phyloP scores from a whole-genome alignment of 192 early-diverging fungal genomes.

The Pilobolus umbonatus region DNA sequence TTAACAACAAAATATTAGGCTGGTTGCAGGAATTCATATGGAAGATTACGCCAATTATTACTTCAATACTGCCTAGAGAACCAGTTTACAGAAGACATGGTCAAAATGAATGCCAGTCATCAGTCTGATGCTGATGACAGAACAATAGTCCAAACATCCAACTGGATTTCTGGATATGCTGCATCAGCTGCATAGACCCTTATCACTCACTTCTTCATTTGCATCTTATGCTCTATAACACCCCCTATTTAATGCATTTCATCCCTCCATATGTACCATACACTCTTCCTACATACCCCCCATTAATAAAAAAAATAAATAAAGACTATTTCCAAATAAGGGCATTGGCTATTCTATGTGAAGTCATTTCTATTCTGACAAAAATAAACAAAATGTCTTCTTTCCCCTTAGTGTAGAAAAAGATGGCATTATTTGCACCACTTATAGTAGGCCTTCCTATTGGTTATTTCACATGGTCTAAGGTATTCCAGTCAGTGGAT shows the following conservation, averaged over 20 bases:
- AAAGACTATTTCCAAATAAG: too few species aligned
- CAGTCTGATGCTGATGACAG: too few species aligned
- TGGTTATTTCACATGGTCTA: slow-evolving; percentile 24
- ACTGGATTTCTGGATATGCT: slow-evolving; percentile 35
- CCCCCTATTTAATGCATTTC: neutral
- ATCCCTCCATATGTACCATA: too few species aligned
- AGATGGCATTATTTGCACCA: slow-evolving; percentile 29
- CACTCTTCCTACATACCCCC: too few species aligned
- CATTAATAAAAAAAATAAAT: too few species aligned
- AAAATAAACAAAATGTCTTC: too few species aligned
- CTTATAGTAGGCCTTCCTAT: slow-evolving; percentile 26
- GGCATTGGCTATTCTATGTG: too few species aligned
- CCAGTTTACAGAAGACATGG: slow-evolving; percentile 23
- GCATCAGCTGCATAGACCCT: slow-evolving; percentile 43
- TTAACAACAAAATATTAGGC: slow-evolving; percentile 13
- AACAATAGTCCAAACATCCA: too few species aligned
- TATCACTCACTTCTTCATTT: slow-evolving; percentile 4
- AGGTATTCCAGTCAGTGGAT: slow-evolving; percentile 22
- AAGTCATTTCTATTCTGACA: too few species aligned
- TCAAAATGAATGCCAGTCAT: too few species aligned
- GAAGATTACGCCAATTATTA: slow-evolving; percentile 43
- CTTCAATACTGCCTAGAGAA: slow-evolving; percentile 37
- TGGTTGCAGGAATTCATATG: slow-evolving; percentile 49
- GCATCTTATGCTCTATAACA: neutral
- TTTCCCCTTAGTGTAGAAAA: too few species aligned